Base-by-base conservation (phyloP, 169 alveolate genomes). In the Toxoplasma gondii region DNA sequence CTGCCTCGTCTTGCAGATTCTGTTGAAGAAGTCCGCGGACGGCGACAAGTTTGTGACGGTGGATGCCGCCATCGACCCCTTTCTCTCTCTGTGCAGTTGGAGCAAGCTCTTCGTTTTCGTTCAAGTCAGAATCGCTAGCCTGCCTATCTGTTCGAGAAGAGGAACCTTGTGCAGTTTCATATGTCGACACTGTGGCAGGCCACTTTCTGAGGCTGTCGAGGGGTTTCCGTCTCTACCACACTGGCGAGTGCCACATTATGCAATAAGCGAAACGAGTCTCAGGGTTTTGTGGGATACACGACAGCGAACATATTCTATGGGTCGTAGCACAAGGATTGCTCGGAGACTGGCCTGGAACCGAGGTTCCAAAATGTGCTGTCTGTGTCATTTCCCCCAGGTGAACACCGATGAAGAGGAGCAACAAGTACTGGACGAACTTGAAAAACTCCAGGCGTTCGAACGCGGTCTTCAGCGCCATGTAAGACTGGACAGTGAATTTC, bases 381-480 rank as follows among this genome's bases (percentile, higher is more conserved):
- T 34, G 0, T 74, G 84, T 34, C 34, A 64, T 16, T 74, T 64
- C 36, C 9, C 16, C 24, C 49, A 86, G 91, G 91, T 86, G 44
- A 86, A 53, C 27, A 38, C 12, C 78, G 44, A 53, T n/a, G 91
- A 86, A 36, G 88, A 82, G 9, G 91, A 86, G 78, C 44, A 86
- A 17, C 70, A 86, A 38, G 78, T 86, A 34, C 22, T 54, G 43
- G 64, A 86, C 41, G 78, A 86, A 34, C 24, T 86, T 22, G 41
- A 58, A n/a, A 19, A 43, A 19, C 31, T 86, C 78, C 91, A 36
- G 39, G 91, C 91, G 5, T 54, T 58, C 44, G 67, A 86, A 12
- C 70, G 41, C 44, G 91, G 91, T 10, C 78, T 86, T 24, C 70
- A 38, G 38, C 41, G 78, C 10, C 91, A 86, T 36, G 91, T 86